phyloP scores from a whole-genome alignment of 352 stramenopile genomes.

The Detonula confervacea region DNA sequence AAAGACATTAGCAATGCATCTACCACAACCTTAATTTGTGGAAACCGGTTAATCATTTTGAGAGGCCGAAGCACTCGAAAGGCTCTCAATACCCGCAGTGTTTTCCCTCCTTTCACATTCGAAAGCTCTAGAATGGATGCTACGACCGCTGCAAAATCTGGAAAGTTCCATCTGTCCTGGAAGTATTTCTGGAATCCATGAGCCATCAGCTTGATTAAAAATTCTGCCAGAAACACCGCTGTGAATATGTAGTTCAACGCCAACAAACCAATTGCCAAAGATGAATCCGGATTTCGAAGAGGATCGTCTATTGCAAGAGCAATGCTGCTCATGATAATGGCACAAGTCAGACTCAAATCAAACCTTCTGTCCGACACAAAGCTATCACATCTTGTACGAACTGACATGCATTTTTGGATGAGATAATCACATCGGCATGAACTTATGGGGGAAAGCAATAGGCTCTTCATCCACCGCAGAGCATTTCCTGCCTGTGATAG shows the following conservation, averaged over 20 bases:
- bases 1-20: conserved; percentile 70
- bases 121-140: conserved; percentile 52
- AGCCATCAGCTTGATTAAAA: conserved; percentile 70
- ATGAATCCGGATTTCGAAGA: conserved; percentile 61
- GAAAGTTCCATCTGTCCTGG: conserved; percentile 55
- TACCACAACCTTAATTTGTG: conserved; percentile 71
- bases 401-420: conserved; percentile 4
- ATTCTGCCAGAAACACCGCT: conserved; percentile 65
- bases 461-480: conserved; percentile 2
- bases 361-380: conserved; percentile 51
- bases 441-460: conserved; percentile 9
- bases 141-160: conserved; percentile 52
- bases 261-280: conserved; percentile 17
- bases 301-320: conserved; percentile 65
- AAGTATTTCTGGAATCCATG: conserved; percentile 81
- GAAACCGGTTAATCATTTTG: conserved; percentile 75
- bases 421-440: background rate
- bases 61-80: conserved; percentile 90
- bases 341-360: conserved; percentile 51
- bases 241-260: conserved; percentile 62
- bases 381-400: conserved; percentile 11
- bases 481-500: background rate
- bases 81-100: conserved; percentile 69
- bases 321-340: conserved; percentile 68
- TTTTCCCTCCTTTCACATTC: conserved; percentile 49